Evolutionary conservation across 306 rosid species (phyloP).

Genomic region (barrel medic (Medicago truncatula)): DNA sequence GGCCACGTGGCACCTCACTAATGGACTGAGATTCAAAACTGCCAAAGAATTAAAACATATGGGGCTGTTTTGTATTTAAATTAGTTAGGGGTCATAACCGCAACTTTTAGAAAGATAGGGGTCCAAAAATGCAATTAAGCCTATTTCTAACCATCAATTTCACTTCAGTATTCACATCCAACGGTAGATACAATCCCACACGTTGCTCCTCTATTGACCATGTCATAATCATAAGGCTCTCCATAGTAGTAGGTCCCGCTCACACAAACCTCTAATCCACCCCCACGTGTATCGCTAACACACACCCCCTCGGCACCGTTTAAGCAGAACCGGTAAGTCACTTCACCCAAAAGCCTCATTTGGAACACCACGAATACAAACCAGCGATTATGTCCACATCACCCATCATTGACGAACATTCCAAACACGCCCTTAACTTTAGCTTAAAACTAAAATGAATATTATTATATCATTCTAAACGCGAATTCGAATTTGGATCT

Average conservation of each 20-base stretch:
- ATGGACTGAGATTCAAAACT: too few relatives aligned
- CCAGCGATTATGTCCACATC: background rate
- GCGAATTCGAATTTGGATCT: conserved; percentile 42
- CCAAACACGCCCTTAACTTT: conserved; percentile 46
- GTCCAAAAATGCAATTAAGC: too few relatives aligned
- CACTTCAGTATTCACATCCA: conserved; percentile 28
- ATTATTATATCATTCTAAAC: background rate
- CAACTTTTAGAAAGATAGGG: too few relatives aligned
- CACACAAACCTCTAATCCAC: conserved; percentile 12
- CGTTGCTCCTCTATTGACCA: conserved; percentile 30
- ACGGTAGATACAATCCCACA: conserved; percentile 2
- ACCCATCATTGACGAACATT: background rate
- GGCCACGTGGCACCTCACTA: too few relatives aligned
- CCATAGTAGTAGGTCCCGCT: conserved; percentile 41
- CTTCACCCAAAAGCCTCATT: conserved; percentile 32
- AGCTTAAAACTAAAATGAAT: conserved; percentile 24
- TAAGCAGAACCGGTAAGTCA: conserved; percentile 40
- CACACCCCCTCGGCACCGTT: conserved; percentile 39
- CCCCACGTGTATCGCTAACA: conserved; percentile 44
- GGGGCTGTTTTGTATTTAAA: too few relatives aligned
- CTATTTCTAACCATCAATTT: background rate
- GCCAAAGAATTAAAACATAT: too few relatives aligned
- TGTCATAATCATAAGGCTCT: conserved; percentile 35
- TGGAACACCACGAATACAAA: conserved; percentile 30
- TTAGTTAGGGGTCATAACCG: too few relatives aligned